Evolutionary conservation across 352 stramenopile species (phyloP).

Genomic region (Phytophthora palmivora): DNA sequence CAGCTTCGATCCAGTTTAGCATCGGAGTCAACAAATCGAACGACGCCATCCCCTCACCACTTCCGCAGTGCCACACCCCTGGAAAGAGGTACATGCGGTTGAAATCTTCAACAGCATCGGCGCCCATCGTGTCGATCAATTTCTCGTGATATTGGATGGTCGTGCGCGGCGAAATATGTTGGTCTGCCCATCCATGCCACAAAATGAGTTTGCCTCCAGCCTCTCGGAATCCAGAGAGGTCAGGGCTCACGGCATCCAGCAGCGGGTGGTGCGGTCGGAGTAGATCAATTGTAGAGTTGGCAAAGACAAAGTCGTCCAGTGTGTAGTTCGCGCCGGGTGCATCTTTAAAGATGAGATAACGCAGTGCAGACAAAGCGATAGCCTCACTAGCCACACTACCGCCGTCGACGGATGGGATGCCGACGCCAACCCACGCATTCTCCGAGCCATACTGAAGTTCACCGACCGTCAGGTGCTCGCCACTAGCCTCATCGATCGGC

Average conservation of each 20-base stretch:
- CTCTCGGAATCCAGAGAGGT: too few relatives aligned
- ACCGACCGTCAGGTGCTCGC: slow-evolving; percentile 42
- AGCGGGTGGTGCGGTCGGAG: slow-evolving; percentile 40
- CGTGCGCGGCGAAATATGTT: slow-evolving; percentile 49
- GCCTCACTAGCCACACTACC: slow-evolving; percentile 31
- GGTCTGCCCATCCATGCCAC: slow-evolving; percentile 47
- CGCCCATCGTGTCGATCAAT: slow-evolving; percentile 38
- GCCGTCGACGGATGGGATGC: slow-evolving; percentile 27
- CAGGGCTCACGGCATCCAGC: slow-evolving; percentile 43
- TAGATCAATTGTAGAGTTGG: slow-evolving; percentile 40
- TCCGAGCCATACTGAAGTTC: slow-evolving; percentile 43
- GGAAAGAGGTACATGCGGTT: slow-evolving; percentile 50
- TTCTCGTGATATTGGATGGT: slow-evolving; percentile 50
- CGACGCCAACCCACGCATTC: slow-evolving; percentile 39
- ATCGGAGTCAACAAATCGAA: too few relatives aligned
- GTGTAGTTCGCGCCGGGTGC: slow-evolving; percentile 33
- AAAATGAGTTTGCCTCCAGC: too few relatives aligned
- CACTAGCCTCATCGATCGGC: slow-evolving; percentile 29
- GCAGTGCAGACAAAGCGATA: slow-evolving; percentile 37
- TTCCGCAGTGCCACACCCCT: slow-evolving; percentile 47
- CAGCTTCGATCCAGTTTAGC: too few relatives aligned
- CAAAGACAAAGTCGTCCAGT: slow-evolving; percentile 43
- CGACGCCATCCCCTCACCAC: slow-evolving; percentile 43
- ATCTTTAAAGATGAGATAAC: slow-evolving; percentile 42
- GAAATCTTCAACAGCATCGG: slow-evolving; percentile 30